phyloP scores from a whole-genome alignment of 805 yeast genomes.

The Sugiyamaella qingdaonensis region DNA sequence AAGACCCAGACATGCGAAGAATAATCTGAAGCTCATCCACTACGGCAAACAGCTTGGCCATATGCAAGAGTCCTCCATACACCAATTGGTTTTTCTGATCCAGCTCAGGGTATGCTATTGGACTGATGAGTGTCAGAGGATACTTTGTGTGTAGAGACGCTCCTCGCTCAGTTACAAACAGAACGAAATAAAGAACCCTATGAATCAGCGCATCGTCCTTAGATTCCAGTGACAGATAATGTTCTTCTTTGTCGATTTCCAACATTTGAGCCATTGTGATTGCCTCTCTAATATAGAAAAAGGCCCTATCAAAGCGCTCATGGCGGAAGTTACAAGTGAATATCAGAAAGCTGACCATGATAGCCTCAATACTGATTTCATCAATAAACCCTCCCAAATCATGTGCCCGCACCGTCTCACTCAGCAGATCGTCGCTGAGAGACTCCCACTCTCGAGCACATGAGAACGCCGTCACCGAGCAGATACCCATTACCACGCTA shows the following conservation, averaged over 20 bases:
- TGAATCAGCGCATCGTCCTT: constrained; percentile 4
- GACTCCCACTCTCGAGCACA: constrained; percentile 1
- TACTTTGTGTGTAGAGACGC: constrained; percentile 10
- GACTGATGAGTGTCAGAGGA: constrained; percentile 14
- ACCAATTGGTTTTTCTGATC: constrained; percentile 4
- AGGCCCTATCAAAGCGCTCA: constrained; percentile 5
- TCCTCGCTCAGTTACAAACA: constrained; percentile 17
- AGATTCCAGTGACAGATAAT: constrained; percentile 5
- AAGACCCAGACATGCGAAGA: not conserved
- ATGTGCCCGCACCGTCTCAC: constrained; percentile 10
- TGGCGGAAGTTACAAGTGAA: constrained; percentile 9
- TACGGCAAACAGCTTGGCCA: constrained; percentile 14
- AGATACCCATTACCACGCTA: constrained; percentile 11
- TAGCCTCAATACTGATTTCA: constrained; percentile 5
- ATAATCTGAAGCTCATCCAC: constrained; percentile 10
- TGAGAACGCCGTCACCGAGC: constrained; percentile 5
- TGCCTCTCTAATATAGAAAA: constrained; percentile 14
- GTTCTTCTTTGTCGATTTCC: constrained; percentile 12
- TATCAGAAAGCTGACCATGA: constrained; percentile 12
- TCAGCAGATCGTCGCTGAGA: constrained; percentile 6
- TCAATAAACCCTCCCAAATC: constrained; percentile 7
- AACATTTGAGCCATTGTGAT: constrained; percentile 17
- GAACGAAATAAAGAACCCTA: constrained; percentile 11
- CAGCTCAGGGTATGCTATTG: constrained; percentile 10
- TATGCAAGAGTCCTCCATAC: constrained; percentile 7